Conservation (phyloP, 2,329 filamentous ascomycete genomes). For the Graphiopsis chlorocephala region DNA sequence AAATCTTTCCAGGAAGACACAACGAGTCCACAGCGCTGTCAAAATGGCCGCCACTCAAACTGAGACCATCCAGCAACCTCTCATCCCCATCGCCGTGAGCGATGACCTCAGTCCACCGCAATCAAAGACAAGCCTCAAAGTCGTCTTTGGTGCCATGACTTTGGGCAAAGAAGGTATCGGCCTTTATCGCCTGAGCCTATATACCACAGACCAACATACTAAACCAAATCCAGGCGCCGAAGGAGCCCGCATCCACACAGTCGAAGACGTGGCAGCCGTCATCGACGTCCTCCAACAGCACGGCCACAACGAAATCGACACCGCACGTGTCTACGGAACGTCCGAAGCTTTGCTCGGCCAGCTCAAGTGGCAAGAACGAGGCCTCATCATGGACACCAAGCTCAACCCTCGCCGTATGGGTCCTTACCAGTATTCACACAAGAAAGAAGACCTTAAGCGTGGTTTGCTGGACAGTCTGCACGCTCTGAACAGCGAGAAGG, state of each 20-base stretch:
- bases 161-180: background rate
- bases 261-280: conserved; percentile 63
- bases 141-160: background rate
- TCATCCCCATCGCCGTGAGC: background rate
- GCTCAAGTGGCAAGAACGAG: conserved; percentile 72
- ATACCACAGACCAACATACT: background rate
- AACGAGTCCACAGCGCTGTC: background rate
- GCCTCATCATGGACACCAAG: conserved; percentile 73
- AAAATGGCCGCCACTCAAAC: background rate
- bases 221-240: background rate
- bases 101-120: background rate
- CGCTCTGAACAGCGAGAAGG: conserved; percentile 66
- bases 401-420: conserved; percentile 48
- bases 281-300: conserved; percentile 70
- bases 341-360: conserved; percentile 75
- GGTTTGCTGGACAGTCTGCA: conserved; percentile 53
- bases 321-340: conserved; percentile 68
- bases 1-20: background rate
- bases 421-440: conserved; percentile 58
- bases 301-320: conserved; percentile 79
- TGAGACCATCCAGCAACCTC: background rate
- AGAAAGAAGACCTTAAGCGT: conserved; percentile 58
- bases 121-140: background rate
- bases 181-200: background rate
- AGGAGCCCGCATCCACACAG: conserved; percentile 67